These are phyloP conservation scores for Neurospora sp. DNA, from an alignment of 495 filamentous ascomycete genomes.

Conservation along the genomic window DNA sequence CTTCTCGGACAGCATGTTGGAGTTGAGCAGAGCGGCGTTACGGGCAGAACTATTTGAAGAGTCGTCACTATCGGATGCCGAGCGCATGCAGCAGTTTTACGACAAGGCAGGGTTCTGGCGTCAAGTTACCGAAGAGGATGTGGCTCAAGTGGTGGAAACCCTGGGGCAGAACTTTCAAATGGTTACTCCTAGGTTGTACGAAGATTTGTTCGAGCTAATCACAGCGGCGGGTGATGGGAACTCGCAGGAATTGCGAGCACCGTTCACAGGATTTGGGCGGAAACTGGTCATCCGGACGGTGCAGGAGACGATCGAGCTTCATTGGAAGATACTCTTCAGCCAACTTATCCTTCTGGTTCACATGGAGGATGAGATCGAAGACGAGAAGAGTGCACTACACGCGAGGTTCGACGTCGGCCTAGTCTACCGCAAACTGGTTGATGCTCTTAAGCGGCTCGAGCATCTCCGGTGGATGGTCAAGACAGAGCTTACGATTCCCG, in stretches of 20 bases:
- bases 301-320: conserved; percentile 64
- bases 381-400: conserved; percentile 46
- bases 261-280: conserved; percentile 60
- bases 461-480: conserved; percentile 73
- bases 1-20: conserved; percentile 53
- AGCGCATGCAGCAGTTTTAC: conserved; percentile 61
- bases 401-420: conserved; percentile 54
- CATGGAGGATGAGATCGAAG: conserved; percentile 64
- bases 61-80: conserved; percentile 50
- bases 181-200: conserved; percentile 44
- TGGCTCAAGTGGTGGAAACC: conserved; percentile 39
- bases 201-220: conserved; percentile 33
- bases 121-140: conserved; percentile 66
- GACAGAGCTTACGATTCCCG: conserved; percentile 37
- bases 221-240: conserved; percentile 30
- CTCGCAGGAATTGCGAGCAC: conserved; percentile 26
- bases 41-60: conserved; percentile 62
- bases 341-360: conserved; percentile 77
- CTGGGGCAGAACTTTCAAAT: conserved; percentile 48
- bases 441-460: conserved; percentile 60
- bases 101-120: conserved; percentile 60
- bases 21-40: conserved; percentile 49
- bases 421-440: conserved; percentile 57
- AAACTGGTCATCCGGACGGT: conserved; percentile 62
- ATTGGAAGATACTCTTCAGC: conserved; percentile 62